Base-by-base conservation (phyloP, 2,329 filamentous ascomycete species). In the Beauveria pseudobassiana region DNA sequence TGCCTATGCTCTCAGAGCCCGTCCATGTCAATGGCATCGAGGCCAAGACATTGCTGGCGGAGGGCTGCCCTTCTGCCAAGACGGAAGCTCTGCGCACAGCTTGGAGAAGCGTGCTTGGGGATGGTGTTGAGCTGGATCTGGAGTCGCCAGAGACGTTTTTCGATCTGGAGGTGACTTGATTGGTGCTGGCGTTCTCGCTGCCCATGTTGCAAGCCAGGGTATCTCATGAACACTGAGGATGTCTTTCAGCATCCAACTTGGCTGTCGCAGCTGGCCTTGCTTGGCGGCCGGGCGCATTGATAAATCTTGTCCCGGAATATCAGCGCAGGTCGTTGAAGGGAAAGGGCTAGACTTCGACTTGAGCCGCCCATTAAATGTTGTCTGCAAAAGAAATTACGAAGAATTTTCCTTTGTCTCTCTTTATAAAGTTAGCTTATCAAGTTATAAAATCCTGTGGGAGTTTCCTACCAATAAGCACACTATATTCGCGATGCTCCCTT, bases 21-120 rank as follows among this genome's bases (percentile, higher is more conserved):
- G 43, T 58, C 20, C 55, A 58, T 30, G 16, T 58, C 43, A 58
- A 58, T 22, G 55, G 55, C 28, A 40, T 58, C 55, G 43, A 49
- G 30, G 45, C 43, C n/a, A 58, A 58, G 45, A 40, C 55, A 16
- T 12, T 42, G 45, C 45, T 49, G 9, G 55, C 55, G 8, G 22
- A 58, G 43, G 26, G 16, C 6, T 58, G 55, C 22, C 45, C 45
- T 22, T 16, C 55, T 7, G 28, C 20, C 4, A 49, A 48, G 16
- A 38, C n/a, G 14, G 55, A 58, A 14, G 45, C 45, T 14, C 28
- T 58, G 30, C 55, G 55, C 22, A 20, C 14, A 16, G 55, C 55
- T 3, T 58, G 55, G 55, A 50, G 3, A 24, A 50, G 20, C 22
- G 55, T 49, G 14, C 55, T 58, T 7, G 55, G 55, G 0, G 45